These are phyloP conservation scores for Coemansia sp. DNA, from an alignment of 192 early-diverging fungal species.

Conservation along the genomic window DNA sequence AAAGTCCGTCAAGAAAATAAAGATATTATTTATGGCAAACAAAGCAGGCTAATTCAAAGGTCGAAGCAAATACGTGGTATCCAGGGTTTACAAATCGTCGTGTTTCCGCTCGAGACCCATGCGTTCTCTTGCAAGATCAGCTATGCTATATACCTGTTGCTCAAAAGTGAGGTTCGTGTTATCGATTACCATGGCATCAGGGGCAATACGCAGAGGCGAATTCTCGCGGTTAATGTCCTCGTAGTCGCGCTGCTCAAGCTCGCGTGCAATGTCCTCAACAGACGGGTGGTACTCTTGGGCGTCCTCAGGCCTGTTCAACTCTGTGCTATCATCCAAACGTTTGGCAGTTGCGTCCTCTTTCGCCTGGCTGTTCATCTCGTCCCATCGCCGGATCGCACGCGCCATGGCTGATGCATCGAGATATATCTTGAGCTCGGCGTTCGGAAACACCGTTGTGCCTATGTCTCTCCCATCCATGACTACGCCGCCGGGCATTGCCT, in stretches of 20 bases:
- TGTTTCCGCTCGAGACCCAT: slow-evolving; percentile 47
- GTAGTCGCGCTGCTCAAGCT: slow-evolving; percentile 67
- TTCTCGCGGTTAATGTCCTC: slow-evolving; percentile 64
- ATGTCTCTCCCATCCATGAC: slow-evolving; percentile 88
- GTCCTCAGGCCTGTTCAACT: not conserved
- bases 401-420: slow-evolving; percentile 65
- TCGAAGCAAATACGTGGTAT: not conserved
- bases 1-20: too few relatives aligned
- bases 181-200: slow-evolving; percentile 72
- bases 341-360: slow-evolving; percentile 15
- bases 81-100: slow-evolving; percentile 20
- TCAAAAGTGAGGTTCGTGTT: slow-evolving; percentile 68
- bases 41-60: too few relatives aligned
- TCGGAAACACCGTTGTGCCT: slow-evolving; percentile 71
- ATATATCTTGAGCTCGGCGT: slow-evolving; percentile 78
- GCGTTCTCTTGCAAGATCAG: slow-evolving; percentile 53
- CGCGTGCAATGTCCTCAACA: slow-evolving; percentile 59
- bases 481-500: slow-evolving; percentile 47
- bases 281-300: slow-evolving; percentile 24
- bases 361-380: slow-evolving; percentile 57
- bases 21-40: too few relatives aligned
- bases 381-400: slow-evolving; percentile 67
- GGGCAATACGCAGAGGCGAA: slow-evolving; percentile 69
- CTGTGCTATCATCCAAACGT: not conserved
- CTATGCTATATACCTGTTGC: slow-evolving; percentile 67